Evolutionary conservation across 2,329 filamentous ascomycete genomes (phyloP).

Genomic region (Penicillium hordei): DNA sequence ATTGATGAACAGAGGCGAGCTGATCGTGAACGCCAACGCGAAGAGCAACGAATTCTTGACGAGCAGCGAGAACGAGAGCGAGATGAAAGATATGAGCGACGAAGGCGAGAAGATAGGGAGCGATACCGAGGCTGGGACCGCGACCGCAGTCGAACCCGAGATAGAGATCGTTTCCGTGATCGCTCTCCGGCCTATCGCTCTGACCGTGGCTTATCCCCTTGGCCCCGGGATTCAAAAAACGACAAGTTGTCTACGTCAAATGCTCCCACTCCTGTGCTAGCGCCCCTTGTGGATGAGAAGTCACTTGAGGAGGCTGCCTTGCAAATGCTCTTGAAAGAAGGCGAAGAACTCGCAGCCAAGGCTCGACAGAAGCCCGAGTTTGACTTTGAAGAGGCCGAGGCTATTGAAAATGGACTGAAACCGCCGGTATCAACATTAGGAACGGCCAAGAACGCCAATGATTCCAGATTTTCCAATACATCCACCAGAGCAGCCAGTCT

Average conservation of each 20-base stretch:
- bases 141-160: constrained; percentile 40
- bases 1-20: constrained; percentile 50
- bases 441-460: constrained; percentile 28
- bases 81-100: constrained; percentile 47
- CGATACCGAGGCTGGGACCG: constrained; percentile 43
- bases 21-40: constrained; percentile 52
- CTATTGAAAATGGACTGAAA: constrained; percentile 42
- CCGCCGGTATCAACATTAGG: constrained; percentile 19
- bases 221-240: constrained; percentile 32
- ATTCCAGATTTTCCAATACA: constrained; percentile 29
- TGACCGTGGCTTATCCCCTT: constrained; percentile 32
- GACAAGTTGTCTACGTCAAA: constrained; percentile 37
- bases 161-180: constrained; percentile 34
- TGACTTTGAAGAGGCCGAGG: constrained; percentile 50
- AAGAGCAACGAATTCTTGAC: constrained; percentile 54
- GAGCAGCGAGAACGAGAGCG: constrained; percentile 55
- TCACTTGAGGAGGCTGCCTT: constrained; percentile 57
- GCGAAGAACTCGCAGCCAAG: constrained; percentile 55
- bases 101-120: constrained; percentile 49
- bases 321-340: constrained; percentile 55
- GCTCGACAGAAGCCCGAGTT: constrained; percentile 52
- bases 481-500: constrained; percentile 32
- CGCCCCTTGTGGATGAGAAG: constrained; percentile 51
- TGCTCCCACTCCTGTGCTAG: constrained; percentile 32
- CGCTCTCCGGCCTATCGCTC: constrained; percentile 35